phyloP scores from a whole-genome alignment of 164 flowering plant species.

The Macadamia integrifolia region DNA sequence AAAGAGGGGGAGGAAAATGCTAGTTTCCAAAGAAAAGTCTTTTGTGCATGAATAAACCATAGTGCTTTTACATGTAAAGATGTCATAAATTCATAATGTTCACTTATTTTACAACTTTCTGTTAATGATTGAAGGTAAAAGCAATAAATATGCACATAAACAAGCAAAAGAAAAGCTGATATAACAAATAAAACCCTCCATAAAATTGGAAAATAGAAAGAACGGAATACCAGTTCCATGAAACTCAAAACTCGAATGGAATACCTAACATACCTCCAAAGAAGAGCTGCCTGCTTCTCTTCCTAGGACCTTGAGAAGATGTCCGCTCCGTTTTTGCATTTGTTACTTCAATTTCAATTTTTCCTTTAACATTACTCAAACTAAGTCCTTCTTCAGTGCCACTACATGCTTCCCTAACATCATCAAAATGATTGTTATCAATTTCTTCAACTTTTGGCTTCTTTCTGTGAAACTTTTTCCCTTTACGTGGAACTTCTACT shows the following conservation, averaged over 20 bases:
- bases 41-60: no score
- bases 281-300: slow-evolving; percentile 49
- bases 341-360: slow-evolving; percentile 36
- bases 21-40: no score
- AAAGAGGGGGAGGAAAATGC: no score
- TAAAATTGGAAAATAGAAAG: no score
- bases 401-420: slow-evolving; percentile 64
- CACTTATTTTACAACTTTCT: no score
- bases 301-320: slow-evolving; percentile 35
- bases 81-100: no score
- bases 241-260: background rate
- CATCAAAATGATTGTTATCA: slow-evolving; percentile 37
- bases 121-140: no score
- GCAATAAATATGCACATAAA: no score
- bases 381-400: slow-evolving; percentile 62
- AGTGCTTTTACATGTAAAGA: no score
- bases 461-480: slow-evolving; percentile 31
- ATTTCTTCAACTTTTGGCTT: slow-evolving; percentile 29
- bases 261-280: slow-evolving; percentile 33
- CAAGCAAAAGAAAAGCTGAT: no score
- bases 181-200: no score
- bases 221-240: background rate
- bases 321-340: slow-evolving; percentile 25
- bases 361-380: slow-evolving; percentile 26
- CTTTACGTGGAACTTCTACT: slow-evolving; percentile 25